Evolutionary conservation across 2,329 filamentous ascomycete species (phyloP).

Genomic region (Aureobasidium lini): DNA sequence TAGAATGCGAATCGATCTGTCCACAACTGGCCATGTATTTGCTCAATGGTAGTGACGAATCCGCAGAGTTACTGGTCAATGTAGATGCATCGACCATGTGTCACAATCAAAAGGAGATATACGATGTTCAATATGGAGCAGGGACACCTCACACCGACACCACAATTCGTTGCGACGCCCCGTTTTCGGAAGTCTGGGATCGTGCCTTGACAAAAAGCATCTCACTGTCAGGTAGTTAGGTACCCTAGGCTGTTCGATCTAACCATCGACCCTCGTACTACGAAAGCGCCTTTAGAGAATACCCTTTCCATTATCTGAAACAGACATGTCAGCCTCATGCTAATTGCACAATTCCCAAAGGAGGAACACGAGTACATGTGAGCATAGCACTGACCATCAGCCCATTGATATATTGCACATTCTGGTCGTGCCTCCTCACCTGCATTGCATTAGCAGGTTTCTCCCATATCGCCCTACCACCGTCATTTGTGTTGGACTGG

Average conservation of each 20-base stretch:
- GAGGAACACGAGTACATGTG: not conserved
- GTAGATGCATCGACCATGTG: not conserved
- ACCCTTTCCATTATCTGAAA: not conserved
- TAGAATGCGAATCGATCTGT: too few species aligned
- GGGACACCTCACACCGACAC: not conserved
- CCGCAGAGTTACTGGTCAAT: not conserved
- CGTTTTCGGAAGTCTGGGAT: not conserved
- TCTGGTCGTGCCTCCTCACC: not conserved
- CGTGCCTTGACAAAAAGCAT: not conserved
- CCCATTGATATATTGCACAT: not conserved
- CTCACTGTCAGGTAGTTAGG: not conserved
- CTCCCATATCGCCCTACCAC: not conserved
- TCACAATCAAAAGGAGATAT: not conserved
- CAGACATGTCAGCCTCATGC: not conserved
- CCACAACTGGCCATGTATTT: too few species aligned
- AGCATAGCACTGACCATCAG: constrained; percentile 3
- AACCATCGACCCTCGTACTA: not conserved
- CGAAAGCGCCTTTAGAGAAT: not conserved
- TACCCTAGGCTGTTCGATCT: not conserved
- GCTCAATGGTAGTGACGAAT: too few species aligned
- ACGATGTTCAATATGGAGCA: not conserved
- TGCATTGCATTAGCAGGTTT: constrained; percentile 7
- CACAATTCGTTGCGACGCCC: not conserved
- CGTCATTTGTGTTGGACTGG: not conserved
- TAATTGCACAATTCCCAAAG: not conserved